Conservation (phyloP, 345 rosid genomes). For the Aurinia saxatilis region DNA sequence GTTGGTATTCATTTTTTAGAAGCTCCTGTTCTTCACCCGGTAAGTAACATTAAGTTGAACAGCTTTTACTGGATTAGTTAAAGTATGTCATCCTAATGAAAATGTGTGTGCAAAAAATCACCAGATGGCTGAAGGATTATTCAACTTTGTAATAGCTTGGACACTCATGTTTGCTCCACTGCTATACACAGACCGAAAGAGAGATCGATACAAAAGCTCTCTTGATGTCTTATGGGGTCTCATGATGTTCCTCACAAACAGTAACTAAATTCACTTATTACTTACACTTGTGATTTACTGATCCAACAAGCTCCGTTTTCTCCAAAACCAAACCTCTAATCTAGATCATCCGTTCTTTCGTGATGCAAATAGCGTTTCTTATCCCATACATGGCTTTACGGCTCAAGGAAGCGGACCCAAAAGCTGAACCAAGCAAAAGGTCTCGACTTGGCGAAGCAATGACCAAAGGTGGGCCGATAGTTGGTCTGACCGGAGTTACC, state of each 20-base stretch:
- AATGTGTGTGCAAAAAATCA: not conserved
- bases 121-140: conserved; percentile 87
- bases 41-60: conserved; percentile 27
- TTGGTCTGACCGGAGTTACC: conserved; percentile 71
- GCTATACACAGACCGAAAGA: conserved; percentile 72
- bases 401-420: conserved; percentile 43
- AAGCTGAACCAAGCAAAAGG: conserved; percentile 29
- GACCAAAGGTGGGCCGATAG: conserved; percentile 66
- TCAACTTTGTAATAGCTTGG: conserved; percentile 95
- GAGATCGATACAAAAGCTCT: conserved; percentile 70
- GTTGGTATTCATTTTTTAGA: conserved; percentile 62
- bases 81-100: not conserved
- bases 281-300: not conserved
- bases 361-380: conserved; percentile 55
- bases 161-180: conserved; percentile 96
- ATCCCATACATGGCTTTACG: conserved; percentile 95
- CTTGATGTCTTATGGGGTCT: conserved; percentile 72
- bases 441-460: conserved; percentile 57
- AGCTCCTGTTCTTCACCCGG: conserved; percentile 87
- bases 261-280: conserved; percentile 29
- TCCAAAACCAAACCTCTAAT: not conserved
- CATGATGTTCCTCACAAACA: conserved; percentile 96
- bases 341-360: not conserved
- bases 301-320: not conserved
- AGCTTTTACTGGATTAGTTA: not conserved